Base-by-base conservation (phyloP, 164 flowering plant species). In the Stephania japonica region DNA sequence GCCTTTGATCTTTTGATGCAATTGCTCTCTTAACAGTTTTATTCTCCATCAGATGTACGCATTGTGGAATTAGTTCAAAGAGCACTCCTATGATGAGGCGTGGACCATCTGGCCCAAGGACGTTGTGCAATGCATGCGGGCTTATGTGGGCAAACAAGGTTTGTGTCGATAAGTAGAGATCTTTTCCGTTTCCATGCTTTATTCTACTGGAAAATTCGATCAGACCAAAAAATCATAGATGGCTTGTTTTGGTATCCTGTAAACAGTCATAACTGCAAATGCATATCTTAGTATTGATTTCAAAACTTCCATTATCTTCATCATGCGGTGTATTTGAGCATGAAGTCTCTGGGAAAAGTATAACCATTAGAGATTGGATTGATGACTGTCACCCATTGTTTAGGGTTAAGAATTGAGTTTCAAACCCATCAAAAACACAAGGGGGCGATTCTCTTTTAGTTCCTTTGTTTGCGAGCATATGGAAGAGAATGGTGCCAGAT, bases 71-170 rank as follows among this genome's bases (percentile, higher is more conserved):
- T 64, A 86, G 90, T 79, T 86, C 88, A 72, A 89, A 83, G 72
- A 80, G 80, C 19, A 89, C 93, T 25, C 90, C 93, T 42, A 86
- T 87, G 93, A 89, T 87, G 93, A 89, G 93, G 14, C 90, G 93
- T 71, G 93, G 93, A 63, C 93, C 93, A 71, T 77, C 82, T 78
- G 93, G 93, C 26, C 90, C 89, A 59, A 84, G 89, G 77, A 82
- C 88, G 16, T 69, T 89, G n/a, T 89, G 93, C 81, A 89, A 89
- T 82, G 93, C 93, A n/a, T 89, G 93, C 47, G 93, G 93, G 43
- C 93, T 89, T 75, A 89, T 83, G 82, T 89, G 93, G 93, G 89
- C 90, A 42, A 89, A 87, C 73, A 87, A 87, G 90, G 93, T 87
- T 43, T 44, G 70, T 50, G 24, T 72, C 43, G 8, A 12, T 32